phyloP scores from a whole-genome alignment of 1,284 basidiomycete genomes.

The Puccinia triticina region DNA sequence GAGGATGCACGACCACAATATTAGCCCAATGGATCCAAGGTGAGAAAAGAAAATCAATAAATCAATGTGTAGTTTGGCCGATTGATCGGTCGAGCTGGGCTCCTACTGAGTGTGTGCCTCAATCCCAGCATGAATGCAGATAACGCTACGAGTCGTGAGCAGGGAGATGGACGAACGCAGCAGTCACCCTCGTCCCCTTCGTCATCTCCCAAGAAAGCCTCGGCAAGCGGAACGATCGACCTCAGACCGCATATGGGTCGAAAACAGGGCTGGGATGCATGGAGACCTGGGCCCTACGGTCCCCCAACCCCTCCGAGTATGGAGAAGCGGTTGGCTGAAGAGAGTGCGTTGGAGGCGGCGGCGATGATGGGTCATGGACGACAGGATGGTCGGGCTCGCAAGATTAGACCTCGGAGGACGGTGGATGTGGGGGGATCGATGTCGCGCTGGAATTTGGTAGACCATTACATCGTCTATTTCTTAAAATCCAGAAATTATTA shows the following conservation, averaged over 20 bases:
- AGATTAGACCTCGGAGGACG: constrained; percentile 48
- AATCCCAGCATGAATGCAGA: background rate
- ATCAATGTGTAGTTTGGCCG: too few species aligned
- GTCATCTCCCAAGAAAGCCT: constrained; percentile 1
- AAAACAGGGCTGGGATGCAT: constrained; percentile 44
- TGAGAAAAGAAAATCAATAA: too few species aligned
- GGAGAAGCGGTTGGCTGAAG: constrained; percentile 42
- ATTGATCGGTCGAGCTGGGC: too few species aligned
- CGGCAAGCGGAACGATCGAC: constrained; percentile 18
- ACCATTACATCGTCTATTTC: background rate
- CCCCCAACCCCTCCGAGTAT: constrained; percentile 44
- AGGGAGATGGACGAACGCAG: background rate
- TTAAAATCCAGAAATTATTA: background rate
- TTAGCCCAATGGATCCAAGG: too few species aligned
- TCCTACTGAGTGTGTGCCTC: too few species aligned
- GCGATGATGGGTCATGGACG: constrained; percentile 46
- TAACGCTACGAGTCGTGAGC: background rate
- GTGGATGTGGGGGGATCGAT: constrained; percentile 50
- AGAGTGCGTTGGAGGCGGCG: constrained; percentile 48
- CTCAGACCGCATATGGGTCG: constrained; percentile 26
- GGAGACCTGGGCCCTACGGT: constrained; percentile 45
- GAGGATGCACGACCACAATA: too few species aligned
- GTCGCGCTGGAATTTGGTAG: constrained; percentile 40
- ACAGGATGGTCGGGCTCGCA: constrained; percentile 47
- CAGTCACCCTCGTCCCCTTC: background rate